Evolutionary conservation across 495 filamentous ascomycete species (phyloP), one percentile per base, ranked within the genome.

Genomic region (Bacidia gigantensis): DNA sequence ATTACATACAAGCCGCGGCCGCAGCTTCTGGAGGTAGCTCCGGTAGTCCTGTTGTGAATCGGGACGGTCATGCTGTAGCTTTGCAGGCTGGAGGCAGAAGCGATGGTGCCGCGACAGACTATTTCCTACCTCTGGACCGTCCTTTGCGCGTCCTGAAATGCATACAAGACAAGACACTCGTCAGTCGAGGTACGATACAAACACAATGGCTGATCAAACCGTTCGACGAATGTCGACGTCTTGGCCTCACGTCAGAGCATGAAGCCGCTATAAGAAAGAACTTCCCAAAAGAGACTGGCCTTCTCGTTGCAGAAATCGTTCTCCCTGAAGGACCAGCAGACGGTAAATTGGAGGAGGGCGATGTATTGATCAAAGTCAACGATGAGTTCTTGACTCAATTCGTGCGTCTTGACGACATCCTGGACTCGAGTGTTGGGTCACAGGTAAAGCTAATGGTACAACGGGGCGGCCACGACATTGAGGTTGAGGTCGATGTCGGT

Each of bases 1-100:
- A 95, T 65, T 99, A 99, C 67, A 97, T 97, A 56, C 92, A 99
- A 72, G 92, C 92, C 54, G 93, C 90, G 12, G 92, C 92, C 24
- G 89, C 92, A 5, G 92, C 92, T 11, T 95, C 86, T 64, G 92
- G 92, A 52, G 92, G 92, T 57, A 94, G 87, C 68, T 97, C 93
- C 10, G 92, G 92, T 24, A 92, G 86, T 79, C 92, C 92, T 1
- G 92, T 99, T 2, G 89, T 99, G 53, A 93, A 97, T 62, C 82
- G 95, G 32, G 87, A 95, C 64, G 92, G 92, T 1, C 82, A 83
- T 65, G 93, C 88, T 14, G 81, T 99, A 46, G 92, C 92, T 43
- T 69, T 99, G 55, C 92, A 99, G 71, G 92, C 92, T 32, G 92
- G 92, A 56, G 92, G 92, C 25, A 77, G 93, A 68, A 80, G 84